Conservation (phyloP, 164 flowering plant species). For the Stephania cephalantha region DNA sequence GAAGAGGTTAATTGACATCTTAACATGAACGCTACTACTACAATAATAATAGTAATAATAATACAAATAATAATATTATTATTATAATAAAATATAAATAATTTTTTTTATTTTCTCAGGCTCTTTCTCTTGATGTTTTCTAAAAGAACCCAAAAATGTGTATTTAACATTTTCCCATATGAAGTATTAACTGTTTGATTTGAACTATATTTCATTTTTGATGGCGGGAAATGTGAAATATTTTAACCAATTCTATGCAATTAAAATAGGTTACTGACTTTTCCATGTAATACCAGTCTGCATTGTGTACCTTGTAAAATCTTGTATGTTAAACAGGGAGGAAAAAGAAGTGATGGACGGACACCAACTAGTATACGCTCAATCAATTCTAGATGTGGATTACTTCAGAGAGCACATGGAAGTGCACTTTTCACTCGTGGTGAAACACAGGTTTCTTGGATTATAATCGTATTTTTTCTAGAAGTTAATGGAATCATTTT, state of each 20-base stretch:
- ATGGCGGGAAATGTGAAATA: not conserved
- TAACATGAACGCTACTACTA: too few relatives aligned
- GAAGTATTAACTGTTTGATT: not conserved
- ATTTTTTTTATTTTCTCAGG: too few relatives aligned
- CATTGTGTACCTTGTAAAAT: not conserved
- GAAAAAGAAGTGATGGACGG: slow-evolving; percentile 95
- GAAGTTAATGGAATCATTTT: not conserved
- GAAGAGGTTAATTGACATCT: too few relatives aligned
- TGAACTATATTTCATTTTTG: not conserved
- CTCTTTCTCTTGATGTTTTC: too few relatives aligned
- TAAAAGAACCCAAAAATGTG: too few relatives aligned
- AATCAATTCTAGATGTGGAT: slow-evolving; percentile 70
- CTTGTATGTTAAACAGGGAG: slow-evolving; percentile 46
- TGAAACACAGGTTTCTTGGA: slow-evolving; percentile 77
- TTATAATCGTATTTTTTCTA: not conserved
- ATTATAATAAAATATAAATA: too few relatives aligned
- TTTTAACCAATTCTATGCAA: not conserved
- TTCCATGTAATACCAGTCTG: not conserved
- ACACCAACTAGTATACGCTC: slow-evolving; percentile 57
- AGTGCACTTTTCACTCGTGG: slow-evolving; percentile 98
- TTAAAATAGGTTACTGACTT: not conserved
- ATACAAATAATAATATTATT: too few relatives aligned
- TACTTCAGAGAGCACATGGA: slow-evolving; percentile 98
- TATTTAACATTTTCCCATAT: too few relatives aligned
- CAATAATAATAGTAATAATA: too few relatives aligned